Evolutionary conservation across 2,329 filamentous ascomycete genomes (phyloP).

Genomic region (Epicoccum sorghinum): DNA sequence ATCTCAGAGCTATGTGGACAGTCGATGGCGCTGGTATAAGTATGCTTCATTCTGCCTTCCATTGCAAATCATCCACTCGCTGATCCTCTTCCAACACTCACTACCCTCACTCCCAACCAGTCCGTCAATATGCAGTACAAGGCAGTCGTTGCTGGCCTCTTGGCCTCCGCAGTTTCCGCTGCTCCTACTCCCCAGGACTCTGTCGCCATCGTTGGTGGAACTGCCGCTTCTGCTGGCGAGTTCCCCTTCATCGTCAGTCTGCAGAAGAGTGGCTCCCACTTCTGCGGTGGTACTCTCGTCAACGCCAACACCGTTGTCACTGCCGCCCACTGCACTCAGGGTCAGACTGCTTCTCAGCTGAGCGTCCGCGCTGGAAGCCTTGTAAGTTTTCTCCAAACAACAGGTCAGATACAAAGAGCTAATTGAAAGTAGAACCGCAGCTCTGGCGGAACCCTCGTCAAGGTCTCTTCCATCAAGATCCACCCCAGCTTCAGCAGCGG

Average conservation of each 20-base stretch:
- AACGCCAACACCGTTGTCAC: constrained; percentile 38
- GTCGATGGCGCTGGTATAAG: constrained; percentile 21
- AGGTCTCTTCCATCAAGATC: constrained; percentile 22
- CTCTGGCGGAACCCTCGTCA: constrained; percentile 27
- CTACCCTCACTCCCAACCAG: constrained; percentile 10
- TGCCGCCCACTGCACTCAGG: constrained; percentile 36
- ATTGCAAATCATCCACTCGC: constrained; percentile 25
- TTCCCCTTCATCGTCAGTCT: constrained; percentile 39
- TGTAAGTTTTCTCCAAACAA: constrained; percentile 31
- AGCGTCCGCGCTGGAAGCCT: constrained; percentile 29
- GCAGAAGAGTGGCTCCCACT: constrained; percentile 27
- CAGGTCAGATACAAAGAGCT: neutral
- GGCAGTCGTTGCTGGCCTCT: constrained; percentile 29
- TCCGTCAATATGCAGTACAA: constrained; percentile 32
- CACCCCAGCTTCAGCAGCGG: constrained; percentile 27
- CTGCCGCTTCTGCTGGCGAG: constrained; percentile 29
- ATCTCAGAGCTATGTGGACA: constrained; percentile 14
- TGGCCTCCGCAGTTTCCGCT: constrained; percentile 28
- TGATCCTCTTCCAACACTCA: constrained; percentile 19
- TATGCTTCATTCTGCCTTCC: constrained; percentile 11
- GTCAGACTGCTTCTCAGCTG: constrained; percentile 19
- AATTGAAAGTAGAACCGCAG: constrained; percentile 16
- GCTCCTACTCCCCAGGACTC: constrained; percentile 31
- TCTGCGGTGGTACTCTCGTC: constrained; percentile 37
- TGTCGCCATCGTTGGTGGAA: constrained; percentile 34